Percentiles rank a stretch among this genome's conserved stretches.
Conservation (phyloP, 2,329 filamentous ascomycete species). For the Colletotrichum sp. region DNA sequence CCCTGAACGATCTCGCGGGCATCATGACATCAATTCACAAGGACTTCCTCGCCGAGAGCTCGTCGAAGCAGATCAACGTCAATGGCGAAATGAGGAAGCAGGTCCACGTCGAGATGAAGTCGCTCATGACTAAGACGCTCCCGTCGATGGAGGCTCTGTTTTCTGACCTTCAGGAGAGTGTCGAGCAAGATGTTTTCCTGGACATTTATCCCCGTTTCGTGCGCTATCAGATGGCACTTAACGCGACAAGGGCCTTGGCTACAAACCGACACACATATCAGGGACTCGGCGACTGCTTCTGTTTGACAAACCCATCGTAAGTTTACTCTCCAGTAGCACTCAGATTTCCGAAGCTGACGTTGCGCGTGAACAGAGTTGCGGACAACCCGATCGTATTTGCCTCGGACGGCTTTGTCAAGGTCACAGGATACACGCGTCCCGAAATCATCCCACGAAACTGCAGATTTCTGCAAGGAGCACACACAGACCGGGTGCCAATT, state of each 20-base stretch:
- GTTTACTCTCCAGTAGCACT: not conserved
- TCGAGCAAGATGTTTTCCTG: constrained; percentile 47
- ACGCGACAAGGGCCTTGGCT: constrained; percentile 50
- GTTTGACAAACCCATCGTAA: constrained; percentile 54
- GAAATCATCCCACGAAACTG: constrained; percentile 58
- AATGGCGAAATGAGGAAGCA: constrained; percentile 42
- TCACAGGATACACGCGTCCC: constrained; percentile 52
- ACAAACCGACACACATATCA: constrained; percentile 43
- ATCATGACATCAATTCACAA: constrained; percentile 40
- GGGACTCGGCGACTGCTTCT: constrained; percentile 64
- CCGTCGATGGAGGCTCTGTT: constrained; percentile 52
- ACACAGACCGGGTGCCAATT: constrained; percentile 48
- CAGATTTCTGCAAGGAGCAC: constrained; percentile 53
- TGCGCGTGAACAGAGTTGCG: constrained; percentile 15
- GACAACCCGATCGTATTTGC: constrained; percentile 57
- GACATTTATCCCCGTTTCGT: constrained; percentile 60
- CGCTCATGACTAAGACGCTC: constrained; percentile 47
- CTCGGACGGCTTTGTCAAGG: constrained; percentile 55
- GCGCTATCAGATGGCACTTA: constrained; percentile 53
- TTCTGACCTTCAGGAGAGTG: constrained; percentile 44
- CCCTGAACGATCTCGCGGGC: constrained; percentile 41
- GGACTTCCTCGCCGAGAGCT: constrained; percentile 28
- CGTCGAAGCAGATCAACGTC: constrained; percentile 46
- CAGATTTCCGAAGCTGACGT: fast-evolving
- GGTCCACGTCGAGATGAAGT: constrained; percentile 51